phyloP scores from a whole-genome alignment of 257 asterid genomes.

The Jacaranda mimosifolia region DNA sequence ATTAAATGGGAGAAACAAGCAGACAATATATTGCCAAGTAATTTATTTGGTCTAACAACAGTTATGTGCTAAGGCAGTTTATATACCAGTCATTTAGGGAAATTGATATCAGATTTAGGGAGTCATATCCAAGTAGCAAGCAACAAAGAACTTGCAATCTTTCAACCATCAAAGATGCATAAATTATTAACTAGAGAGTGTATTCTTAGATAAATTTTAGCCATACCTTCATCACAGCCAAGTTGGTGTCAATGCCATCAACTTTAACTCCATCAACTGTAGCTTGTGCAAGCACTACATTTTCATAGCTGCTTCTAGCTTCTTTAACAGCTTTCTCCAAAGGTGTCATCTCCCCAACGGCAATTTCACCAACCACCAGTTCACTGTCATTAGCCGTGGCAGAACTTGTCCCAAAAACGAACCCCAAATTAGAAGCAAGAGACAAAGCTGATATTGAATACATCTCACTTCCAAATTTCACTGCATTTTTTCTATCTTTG shows the following conservation, averaged over 20 bases:
- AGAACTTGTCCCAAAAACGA: slow-evolving; percentile 65
- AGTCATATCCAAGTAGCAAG: slow-evolving; percentile 11
- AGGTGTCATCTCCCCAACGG: slow-evolving; percentile 81
- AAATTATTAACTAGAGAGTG: neutral
- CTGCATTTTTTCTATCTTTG: slow-evolving; percentile 51
- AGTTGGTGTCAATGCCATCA: slow-evolving; percentile 85
- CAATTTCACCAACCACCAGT: slow-evolving; percentile 78
- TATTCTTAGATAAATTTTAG: slow-evolving; percentile 18
- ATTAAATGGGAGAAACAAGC: slow-evolving; percentile 18
- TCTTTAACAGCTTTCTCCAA: slow-evolving; percentile 86
- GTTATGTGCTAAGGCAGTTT: slow-evolving; percentile 24
- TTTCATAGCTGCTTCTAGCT: slow-evolving; percentile 81
- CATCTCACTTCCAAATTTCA: slow-evolving; percentile 54
- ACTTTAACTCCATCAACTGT: slow-evolving; percentile 93
- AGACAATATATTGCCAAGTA: neutral
- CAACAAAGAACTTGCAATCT: slow-evolving; percentile 23
- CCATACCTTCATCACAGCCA: slow-evolving; percentile 94
- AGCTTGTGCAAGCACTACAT: slow-evolving; percentile 82
- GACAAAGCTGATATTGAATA: slow-evolving; percentile 71
- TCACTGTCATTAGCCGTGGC: slow-evolving; percentile 53
- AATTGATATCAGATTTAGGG: slow-evolving; percentile 2
- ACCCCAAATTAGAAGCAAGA: slow-evolving; percentile 79
- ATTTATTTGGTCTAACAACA: neutral
- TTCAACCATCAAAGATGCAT: neutral
- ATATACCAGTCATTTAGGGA: slow-evolving; percentile 5